Evolutionary conservation across 768 basidiomycete genomes (phyloP).

Genomic region (Rhodotorula kratochvilovae): DNA sequence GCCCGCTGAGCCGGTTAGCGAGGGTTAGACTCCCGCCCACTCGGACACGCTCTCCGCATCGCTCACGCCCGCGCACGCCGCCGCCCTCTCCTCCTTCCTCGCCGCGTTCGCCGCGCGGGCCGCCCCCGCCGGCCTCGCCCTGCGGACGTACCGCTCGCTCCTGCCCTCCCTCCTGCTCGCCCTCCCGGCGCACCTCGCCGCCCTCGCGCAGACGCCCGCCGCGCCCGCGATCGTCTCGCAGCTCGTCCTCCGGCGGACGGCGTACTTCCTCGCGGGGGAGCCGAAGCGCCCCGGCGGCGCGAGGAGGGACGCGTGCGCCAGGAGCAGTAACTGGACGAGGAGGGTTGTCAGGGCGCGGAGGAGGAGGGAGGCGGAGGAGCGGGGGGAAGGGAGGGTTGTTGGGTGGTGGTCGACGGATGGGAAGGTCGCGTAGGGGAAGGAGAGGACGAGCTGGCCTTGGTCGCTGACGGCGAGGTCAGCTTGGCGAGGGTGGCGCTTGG

Average conservation of each 20-base stretch:
- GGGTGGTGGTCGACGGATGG: no score
- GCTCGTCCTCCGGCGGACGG: background rate
- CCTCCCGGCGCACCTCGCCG: background rate
- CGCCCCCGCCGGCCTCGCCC: background rate
- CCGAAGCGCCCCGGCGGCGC: background rate
- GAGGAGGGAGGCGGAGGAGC: no score
- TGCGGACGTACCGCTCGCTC: background rate
- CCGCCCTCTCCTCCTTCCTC: background rate
- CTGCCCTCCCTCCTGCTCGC: background rate
- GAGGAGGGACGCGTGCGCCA: background rate
- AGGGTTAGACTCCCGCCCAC: background rate
- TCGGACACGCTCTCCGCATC: background rate
- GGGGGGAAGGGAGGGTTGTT: no score
- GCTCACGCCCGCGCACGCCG: background rate
- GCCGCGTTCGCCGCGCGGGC: background rate
- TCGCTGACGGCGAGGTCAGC: no score
- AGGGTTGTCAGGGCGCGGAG: background rate
- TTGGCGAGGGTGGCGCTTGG: no score
- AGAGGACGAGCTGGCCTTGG: no score
- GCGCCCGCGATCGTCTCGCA: conserved; percentile 3
- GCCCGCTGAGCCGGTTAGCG: no score
- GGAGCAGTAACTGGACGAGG: conserved; percentile 1
- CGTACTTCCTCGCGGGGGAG: background rate
- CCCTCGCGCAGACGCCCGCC: background rate
- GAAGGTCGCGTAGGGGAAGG: no score